Percentiles rank a stretch among this genome's conserved stretches.
Evolutionary conservation across 2,329 filamentous ascomycete genomes (phyloP).

Genomic region (Tolypocladium capitatum): DNA sequence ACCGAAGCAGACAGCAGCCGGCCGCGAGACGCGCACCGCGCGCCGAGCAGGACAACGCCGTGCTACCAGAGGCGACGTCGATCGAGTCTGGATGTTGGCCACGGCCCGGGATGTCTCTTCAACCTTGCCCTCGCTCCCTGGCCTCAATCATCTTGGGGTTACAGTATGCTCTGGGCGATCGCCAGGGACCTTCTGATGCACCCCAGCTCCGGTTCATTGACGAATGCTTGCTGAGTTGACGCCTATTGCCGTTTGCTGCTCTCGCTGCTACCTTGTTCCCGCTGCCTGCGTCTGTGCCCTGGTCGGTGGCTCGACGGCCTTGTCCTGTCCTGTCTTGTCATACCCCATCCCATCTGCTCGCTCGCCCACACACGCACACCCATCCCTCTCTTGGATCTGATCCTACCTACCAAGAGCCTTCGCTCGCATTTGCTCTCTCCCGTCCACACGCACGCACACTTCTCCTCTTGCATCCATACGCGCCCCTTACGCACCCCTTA

Average conservation of each 20-base stretch:
- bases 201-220: conserved; percentile 4
- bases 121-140: neutral
- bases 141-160: neutral
- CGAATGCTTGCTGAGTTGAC: neutral
- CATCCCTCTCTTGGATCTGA: conserved; percentile 5
- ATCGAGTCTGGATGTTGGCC: neutral
- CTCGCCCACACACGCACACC: neutral
- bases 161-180: conserved; percentile 1
- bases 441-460: neutral
- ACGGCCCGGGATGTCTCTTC: neutral
- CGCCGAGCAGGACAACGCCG: neutral
- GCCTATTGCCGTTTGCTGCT: neutral
- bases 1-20: neutral
- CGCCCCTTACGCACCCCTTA: too few relatives aligned
- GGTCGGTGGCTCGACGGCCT: neutral
- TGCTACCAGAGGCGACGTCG: neutral
- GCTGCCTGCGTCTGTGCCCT: conserved; percentile 1
- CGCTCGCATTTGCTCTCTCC: neutral
- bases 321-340: conserved; percentile 2
- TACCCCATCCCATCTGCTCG: neutral
- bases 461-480: neutral
- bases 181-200: conserved; percentile 2
- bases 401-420: conserved; percentile 4
- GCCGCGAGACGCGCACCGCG: neutral
- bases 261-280: neutral